Percentiles rank a stretch among this genome's conserved stretches.
Evolutionary conservation across 208 protist species (phyloP).

Genomic region (Jaenimonas drosophilae): DNA sequence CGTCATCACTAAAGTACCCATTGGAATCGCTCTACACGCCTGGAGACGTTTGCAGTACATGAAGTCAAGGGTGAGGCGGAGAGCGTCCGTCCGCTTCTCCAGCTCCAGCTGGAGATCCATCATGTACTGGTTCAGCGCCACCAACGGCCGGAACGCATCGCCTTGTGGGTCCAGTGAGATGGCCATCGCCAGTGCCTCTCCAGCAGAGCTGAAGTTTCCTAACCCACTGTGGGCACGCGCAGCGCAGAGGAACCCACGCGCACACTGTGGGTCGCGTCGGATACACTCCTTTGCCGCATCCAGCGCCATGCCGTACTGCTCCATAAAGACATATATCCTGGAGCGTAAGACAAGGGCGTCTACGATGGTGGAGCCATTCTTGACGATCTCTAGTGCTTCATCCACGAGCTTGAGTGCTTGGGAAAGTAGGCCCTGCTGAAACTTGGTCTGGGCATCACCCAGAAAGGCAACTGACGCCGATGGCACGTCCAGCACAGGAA

Average conservation of each 20-base stretch:
- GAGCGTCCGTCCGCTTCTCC: constrained; percentile 7
- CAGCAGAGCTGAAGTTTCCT: constrained; percentile 33
- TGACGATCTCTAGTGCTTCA: not conserved
- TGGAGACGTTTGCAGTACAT: constrained; percentile 44
- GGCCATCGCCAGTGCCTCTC: constrained; percentile 14
- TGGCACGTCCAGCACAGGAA: constrained; percentile 10
- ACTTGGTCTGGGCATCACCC: constrained; percentile 3
- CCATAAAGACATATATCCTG: constrained; percentile 46
- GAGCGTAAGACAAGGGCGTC: constrained; percentile 55
- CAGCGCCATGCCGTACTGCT: constrained; percentile 31
- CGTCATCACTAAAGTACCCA: constrained; percentile 15
- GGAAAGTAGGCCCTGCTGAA: constrained; percentile 6
- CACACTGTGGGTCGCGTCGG: constrained; percentile 40
- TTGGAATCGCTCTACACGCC: not conserved
- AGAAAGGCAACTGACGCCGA: constrained; percentile 1
- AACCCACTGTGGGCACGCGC: constrained; percentile 49
- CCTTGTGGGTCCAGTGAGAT: constrained; percentile 40
- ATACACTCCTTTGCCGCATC: constrained; percentile 34
- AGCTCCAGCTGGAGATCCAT: constrained; percentile 27
- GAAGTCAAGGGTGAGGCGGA: constrained; percentile 34
- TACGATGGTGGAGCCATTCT: constrained; percentile 3
- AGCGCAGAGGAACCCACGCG: constrained; percentile 46
- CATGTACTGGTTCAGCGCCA: constrained; percentile 49
- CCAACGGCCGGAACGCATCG: constrained; percentile 36
- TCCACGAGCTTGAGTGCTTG: constrained; percentile 9